Evolutionary conservation across 768 basidiomycete genomes (phyloP), one percentile per base, ranked within the genome.

Genomic region (Dioszegia aurantiaca): DNA sequence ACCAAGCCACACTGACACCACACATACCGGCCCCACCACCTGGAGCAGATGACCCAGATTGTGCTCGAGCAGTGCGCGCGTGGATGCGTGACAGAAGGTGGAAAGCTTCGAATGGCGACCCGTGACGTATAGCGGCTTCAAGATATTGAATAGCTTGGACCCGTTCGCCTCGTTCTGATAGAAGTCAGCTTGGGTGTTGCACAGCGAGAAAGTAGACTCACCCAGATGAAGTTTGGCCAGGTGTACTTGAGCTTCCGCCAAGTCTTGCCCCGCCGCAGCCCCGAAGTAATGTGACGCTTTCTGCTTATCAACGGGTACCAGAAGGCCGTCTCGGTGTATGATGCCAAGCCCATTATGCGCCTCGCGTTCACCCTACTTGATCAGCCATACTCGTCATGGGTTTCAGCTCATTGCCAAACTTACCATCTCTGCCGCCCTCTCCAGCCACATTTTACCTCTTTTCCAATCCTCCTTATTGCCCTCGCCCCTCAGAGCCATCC

Each of bases 401-500:
- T 8, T 17, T 6, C 17, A 26, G 10, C 21, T 26, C n/a, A 51
- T 5, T 33, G 2, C 33, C 0, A 16, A 31, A 70, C 73, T 62
- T 55, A 75, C 73, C 45, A 75, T 46, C 36, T 72, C 74, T 1
- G 68, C 69, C 1, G 89, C 94, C 52, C 95, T 82, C 66, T 91
- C 89, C 65, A 93, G 93, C 95, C 95, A 99, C 80, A 93, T 83
- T 79, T 86, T 90, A 9, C 90, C 93, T 61, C 83, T 76, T 26
- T 81, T 80, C 19, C 83, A 82, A 74, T 97, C 89, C 59, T 81
- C 80, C 65, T 86, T 87, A 23, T 89, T 85, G 6, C 93, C 94
- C 73, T 98, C 95, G 0, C 95, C 94, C 36, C 95, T 81, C 30
- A 99, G 76, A 66, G 87, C 88, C 92, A 99, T 98, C 57, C 90